A percentile compares a stretch with the other conserved stretches of the same genome.
These are phyloP conservation scores for Trametes hirsuta DNA, from an alignment of 1,284 basidiomycete genomes.

Conservation along the genomic window DNA sequence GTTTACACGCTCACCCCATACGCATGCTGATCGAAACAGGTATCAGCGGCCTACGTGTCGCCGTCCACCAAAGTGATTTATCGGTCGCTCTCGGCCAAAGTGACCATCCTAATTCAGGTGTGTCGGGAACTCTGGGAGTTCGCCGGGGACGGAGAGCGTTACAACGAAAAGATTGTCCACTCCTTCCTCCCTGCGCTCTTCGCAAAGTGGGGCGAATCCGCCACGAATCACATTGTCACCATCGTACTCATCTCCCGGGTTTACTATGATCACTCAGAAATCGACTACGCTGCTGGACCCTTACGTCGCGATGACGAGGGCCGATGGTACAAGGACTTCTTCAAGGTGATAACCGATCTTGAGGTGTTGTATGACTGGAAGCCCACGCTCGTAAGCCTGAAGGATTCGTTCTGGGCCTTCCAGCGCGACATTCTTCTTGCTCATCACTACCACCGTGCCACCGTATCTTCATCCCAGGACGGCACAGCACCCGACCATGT, in stretches of 20 bases:
- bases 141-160: conserved; percentile 93
- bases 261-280: conserved; percentile 85
- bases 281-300: conserved; percentile 77
- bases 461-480: conserved; percentile 40
- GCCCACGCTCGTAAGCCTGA: conserved; percentile 83
- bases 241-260: conserved; percentile 96
- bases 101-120: conserved; percentile 94
- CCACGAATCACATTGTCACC: conserved; percentile 92
- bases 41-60: conserved; percentile 82
- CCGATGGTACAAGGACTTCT: conserved; percentile 94
- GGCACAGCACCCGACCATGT: conserved; percentile 51
- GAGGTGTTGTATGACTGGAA: conserved; percentile 90
- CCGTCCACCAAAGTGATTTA: conserved; percentile 88
- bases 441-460: conserved; percentile 80
- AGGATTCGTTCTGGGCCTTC: conserved; percentile 87
- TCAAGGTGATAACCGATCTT: conserved; percentile 91
- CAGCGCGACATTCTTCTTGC: conserved; percentile 87
- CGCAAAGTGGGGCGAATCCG: conserved; percentile 77
- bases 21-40: conserved; percentile 43
- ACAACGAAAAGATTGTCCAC: conserved; percentile 95
- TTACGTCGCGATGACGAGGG: conserved; percentile 74
- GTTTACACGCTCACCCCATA: background rate
- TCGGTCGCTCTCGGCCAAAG: conserved; percentile 89
- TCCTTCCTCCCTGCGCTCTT: conserved; percentile 89
- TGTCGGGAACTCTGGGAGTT: conserved; percentile 98